Evolutionary conservation across 2,329 filamentous ascomycete species (phyloP).

Genomic region (Stagonosporopsis chrysanthemi): DNA sequence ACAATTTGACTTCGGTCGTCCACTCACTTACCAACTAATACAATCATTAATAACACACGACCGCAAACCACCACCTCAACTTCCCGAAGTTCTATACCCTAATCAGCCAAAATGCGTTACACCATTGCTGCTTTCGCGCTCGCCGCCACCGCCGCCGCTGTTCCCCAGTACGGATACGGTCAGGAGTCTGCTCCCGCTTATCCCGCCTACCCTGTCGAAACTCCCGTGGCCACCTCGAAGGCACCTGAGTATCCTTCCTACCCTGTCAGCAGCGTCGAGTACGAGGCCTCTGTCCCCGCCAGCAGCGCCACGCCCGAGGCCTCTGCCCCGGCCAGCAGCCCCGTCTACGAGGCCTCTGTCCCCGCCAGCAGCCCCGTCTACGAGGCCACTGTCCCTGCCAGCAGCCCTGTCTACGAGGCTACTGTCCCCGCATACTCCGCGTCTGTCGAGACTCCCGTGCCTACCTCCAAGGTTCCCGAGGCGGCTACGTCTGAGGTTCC

Average conservation of each 20-base stretch:
- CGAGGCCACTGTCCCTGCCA: no score
- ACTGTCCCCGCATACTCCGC: no score
- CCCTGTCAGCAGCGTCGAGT: no score
- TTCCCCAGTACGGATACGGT: constrained; percentile 41
- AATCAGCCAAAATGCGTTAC: constrained; percentile 52
- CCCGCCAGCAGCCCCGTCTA: no score
- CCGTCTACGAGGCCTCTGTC: no score
- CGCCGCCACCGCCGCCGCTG: constrained; percentile 42
- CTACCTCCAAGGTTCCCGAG: constrained; percentile 17
- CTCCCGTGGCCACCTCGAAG: constrained; percentile 8
- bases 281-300: no score
- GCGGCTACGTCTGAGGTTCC: constrained; percentile 14
- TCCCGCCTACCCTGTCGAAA: constrained; percentile 32
- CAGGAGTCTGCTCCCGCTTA: constrained; percentile 33
- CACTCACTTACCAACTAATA: constrained; percentile 52
- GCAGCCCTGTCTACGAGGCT: no score
- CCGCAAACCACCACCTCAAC: constrained; percentile 31
- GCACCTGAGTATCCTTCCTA: constrained; percentile 26
- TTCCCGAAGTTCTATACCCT: constrained; percentile 39
- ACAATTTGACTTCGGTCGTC: constrained; percentile 51
- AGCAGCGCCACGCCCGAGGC: no score
- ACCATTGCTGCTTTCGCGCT: constrained; percentile 44
- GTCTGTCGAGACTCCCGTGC: constrained; percentile 22
- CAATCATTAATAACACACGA: constrained; percentile 49
- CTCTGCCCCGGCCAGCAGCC: no score